phyloP scores from a whole-genome alignment of 495 filamentous ascomycete genomes.

The Aspergillus diversus region DNA sequence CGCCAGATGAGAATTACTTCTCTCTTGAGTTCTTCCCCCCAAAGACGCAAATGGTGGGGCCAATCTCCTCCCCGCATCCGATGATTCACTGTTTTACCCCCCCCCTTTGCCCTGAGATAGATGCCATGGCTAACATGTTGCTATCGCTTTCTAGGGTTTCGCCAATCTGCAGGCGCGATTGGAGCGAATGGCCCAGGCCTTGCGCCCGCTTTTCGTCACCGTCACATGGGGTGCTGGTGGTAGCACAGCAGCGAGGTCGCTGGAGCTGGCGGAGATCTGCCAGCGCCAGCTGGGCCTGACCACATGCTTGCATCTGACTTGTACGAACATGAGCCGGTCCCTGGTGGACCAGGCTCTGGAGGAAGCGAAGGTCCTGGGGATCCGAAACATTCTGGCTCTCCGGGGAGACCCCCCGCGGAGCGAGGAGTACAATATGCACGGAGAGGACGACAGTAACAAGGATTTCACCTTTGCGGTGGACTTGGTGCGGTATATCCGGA shows the following conservation, averaged over 20 bases:
- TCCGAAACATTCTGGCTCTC: slow-evolving; percentile 91
- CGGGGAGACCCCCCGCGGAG: slow-evolving; percentile 91
- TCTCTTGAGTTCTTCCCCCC: slow-evolving; percentile 99
- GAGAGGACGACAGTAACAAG: slow-evolving; percentile 66
- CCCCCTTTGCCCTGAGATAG: neutral
- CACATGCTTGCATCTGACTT: slow-evolving; percentile 94
- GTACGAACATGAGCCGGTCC: slow-evolving; percentile 92
- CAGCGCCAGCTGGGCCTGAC: slow-evolving; percentile 89
- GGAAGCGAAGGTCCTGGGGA: slow-evolving; percentile 88
- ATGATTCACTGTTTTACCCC: slow-evolving; percentile 3
- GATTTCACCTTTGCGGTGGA: slow-evolving; percentile 91
- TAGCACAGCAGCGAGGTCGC: slow-evolving; percentile 83
- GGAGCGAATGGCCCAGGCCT: slow-evolving; percentile 88
- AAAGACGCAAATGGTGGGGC: slow-evolving; percentile 83
- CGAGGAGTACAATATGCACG: slow-evolving; percentile 79
- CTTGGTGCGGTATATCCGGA: slow-evolving; percentile 84
- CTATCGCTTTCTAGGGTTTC: slow-evolving; percentile 61
- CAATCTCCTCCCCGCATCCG: slow-evolving; percentile 30
- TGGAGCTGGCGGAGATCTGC: slow-evolving; percentile 94
- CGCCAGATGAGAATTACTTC: slow-evolving; percentile 80
- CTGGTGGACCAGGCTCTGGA: slow-evolving; percentile 88
- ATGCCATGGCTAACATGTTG: slow-evolving; percentile 24
- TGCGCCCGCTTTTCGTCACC: slow-evolving; percentile 92
- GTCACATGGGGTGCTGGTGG: slow-evolving; percentile 98
- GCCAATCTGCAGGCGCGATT: slow-evolving; percentile 91